These are phyloP conservation scores for Podospora tetraspora DNA, from an alignment of 495 filamentous ascomycete species.

Conservation along the genomic window DNA sequence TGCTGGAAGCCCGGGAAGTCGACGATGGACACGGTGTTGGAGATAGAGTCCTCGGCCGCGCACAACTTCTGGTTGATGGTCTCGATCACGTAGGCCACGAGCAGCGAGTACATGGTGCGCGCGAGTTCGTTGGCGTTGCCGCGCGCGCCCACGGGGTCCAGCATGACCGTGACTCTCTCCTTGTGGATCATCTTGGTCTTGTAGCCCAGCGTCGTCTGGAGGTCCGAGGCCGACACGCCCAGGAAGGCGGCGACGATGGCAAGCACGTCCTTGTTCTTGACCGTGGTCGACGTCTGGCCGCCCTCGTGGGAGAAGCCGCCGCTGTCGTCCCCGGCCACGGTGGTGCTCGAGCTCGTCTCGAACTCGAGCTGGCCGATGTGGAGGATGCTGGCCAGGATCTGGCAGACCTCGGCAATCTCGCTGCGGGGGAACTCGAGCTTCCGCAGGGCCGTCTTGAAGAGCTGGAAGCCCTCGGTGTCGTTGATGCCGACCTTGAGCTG, in stretches of 20 bases:
- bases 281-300: conserved; percentile 73
- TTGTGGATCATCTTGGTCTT: conserved; percentile 92
- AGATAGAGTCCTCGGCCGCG: conserved; percentile 79
- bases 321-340: conserved; percentile 77
- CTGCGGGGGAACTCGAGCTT: conserved; percentile 89
- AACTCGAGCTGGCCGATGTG: conserved; percentile 97
- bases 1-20: conserved; percentile 96
- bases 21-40: conserved; percentile 88
- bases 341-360: conserved; percentile 68
- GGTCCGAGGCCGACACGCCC: conserved; percentile 68
- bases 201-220: conserved; percentile 86
- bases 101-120: conserved; percentile 87
- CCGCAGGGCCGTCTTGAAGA: conserved; percentile 91
- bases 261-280: conserved; percentile 90
- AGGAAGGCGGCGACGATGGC: conserved; percentile 85
- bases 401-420: conserved; percentile 95
- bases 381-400: conserved; percentile 83
- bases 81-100: conserved; percentile 91
- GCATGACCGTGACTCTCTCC: conserved; percentile 94
- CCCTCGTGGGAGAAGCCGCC: conserved; percentile 96
- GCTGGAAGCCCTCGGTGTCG: conserved; percentile 88
- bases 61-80: conserved; percentile 85
- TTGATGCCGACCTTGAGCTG: conserved; percentile 97
- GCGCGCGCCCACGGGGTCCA: conserved; percentile 85
- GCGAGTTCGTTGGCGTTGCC: conserved; percentile 91